phyloP scores from a whole-genome alignment of 208 protist species.

The Trypanosoma boissoni region DNA sequence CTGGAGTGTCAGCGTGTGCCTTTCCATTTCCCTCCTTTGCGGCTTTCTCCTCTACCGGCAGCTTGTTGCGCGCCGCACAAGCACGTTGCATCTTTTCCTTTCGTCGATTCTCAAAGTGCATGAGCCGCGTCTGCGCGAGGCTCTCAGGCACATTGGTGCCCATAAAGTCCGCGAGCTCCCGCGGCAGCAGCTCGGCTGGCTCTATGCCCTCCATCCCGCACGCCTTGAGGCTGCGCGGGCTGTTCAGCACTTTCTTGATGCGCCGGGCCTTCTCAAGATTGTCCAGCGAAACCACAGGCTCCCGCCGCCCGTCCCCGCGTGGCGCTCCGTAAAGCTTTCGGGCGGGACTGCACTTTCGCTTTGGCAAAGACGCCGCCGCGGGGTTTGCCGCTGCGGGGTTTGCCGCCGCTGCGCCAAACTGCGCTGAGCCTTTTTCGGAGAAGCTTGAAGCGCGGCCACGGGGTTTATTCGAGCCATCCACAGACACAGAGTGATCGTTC shows the following conservation, averaged over 20 bases:
- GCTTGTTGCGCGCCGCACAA: conserved; percentile 19
- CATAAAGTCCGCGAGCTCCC: conserved; percentile 48
- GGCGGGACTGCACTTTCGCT: too few species aligned
- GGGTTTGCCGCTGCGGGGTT: too few species aligned
- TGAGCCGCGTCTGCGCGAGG: conserved; percentile 48
- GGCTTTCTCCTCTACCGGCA: conserved; percentile 5
- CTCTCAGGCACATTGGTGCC: conserved; percentile 33
- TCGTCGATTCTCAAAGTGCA: conserved; percentile 69
- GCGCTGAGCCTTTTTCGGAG: too few species aligned
- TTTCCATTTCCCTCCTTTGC: conserved; percentile 1
- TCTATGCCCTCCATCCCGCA: conserved; percentile 59
- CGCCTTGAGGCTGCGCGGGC: conserved; percentile 52
- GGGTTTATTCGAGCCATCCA: too few species aligned
- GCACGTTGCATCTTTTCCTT: conserved; percentile 52
- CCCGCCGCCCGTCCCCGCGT: background rate
- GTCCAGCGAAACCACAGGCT: conserved; percentile 2
- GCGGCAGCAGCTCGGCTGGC: conserved; percentile 42
- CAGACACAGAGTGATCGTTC: too few species aligned
- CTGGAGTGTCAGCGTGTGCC: background rate
- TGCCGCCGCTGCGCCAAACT: too few species aligned
- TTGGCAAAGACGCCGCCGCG: too few species aligned
- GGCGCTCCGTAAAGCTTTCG: too few species aligned
- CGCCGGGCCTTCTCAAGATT: conserved; percentile 48
- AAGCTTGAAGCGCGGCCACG: too few species aligned
- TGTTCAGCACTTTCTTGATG: conserved; percentile 62